Evolutionary conservation across 441 rosid genomes (phyloP).

Genomic region (Hura crepitans): DNA sequence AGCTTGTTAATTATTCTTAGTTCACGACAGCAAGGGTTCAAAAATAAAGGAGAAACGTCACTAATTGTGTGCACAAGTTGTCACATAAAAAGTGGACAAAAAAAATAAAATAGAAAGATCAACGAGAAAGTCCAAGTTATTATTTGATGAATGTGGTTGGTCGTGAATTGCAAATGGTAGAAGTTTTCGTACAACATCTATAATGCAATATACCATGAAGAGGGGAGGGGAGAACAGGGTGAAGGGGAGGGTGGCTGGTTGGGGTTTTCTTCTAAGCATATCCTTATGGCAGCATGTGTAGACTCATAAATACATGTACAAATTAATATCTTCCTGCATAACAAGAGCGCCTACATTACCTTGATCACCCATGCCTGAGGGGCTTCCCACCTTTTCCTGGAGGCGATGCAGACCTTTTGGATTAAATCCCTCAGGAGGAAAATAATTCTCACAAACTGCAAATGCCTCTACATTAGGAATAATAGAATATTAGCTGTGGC

Average conservation of each 20-base stretch:
- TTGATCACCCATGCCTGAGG: conserved; percentile 79
- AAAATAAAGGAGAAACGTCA: neutral
- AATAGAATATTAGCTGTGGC: conserved; percentile 21
- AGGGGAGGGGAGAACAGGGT: too few species aligned
- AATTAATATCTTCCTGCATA: neutral
- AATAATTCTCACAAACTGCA: conserved; percentile 90
- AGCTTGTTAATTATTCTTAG: neutral
- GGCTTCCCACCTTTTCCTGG: conserved; percentile 87
- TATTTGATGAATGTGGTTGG: neutral
- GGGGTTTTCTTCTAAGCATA: neutral
- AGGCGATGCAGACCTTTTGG: conserved; percentile 77
- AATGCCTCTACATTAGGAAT: conserved; percentile 74
- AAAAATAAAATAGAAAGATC: neutral
- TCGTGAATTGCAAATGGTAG: neutral
- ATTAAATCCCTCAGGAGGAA: conserved; percentile 85
- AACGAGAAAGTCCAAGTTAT: neutral
- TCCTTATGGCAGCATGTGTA: neutral
- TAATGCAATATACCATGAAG: too few species aligned
- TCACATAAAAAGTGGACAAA: neutral
- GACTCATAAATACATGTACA: neutral
- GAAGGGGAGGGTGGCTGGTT: too few species aligned
- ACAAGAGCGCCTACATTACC: conserved; percentile 37
- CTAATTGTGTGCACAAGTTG: neutral
- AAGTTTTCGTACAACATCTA: neutral
- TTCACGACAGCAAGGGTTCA: neutral